Conservation (phyloP, 2,329 filamentous ascomycete species). For the Hymenoscyphus occultus region DNA sequence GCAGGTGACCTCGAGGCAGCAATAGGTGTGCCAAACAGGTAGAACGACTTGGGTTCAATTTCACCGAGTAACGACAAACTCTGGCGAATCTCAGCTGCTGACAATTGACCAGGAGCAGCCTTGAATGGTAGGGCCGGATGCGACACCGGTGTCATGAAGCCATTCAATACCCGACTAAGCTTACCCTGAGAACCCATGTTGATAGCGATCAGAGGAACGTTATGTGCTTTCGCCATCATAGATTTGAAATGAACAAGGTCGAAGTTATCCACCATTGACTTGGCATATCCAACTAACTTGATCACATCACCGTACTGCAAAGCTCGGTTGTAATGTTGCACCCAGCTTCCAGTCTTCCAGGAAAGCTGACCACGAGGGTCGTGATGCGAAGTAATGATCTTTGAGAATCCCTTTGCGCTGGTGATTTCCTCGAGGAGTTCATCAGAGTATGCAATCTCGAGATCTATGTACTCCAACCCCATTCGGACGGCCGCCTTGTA, state of each 20-base stretch:
- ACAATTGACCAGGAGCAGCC: slow-evolving; percentile 90
- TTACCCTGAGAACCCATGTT: slow-evolving; percentile 92
- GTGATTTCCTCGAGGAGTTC: slow-evolving; percentile 68
- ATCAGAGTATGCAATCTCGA: slow-evolving; percentile 84
- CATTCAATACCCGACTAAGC: slow-evolving; percentile 84
- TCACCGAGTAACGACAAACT: slow-evolving; percentile 77
- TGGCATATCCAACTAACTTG: slow-evolving; percentile 85
- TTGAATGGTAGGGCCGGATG: slow-evolving; percentile 88
- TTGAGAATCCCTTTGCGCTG: slow-evolving; percentile 65
- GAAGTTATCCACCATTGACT: slow-evolving; percentile 78
- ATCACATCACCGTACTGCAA: slow-evolving; percentile 89
- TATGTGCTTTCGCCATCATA: slow-evolving; percentile 68
- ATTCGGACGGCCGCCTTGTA: slow-evolving; percentile 77
- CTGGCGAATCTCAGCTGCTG: slow-evolving; percentile 80
- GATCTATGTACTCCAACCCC: slow-evolving; percentile 87
- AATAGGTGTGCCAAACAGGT: slow-evolving; percentile 84
- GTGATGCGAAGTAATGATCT: slow-evolving; percentile 93
- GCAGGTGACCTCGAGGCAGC: slow-evolving; percentile 78
- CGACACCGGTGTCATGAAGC: slow-evolving; percentile 91
- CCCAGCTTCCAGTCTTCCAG: slow-evolving; percentile 93
- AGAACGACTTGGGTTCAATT: slow-evolving; percentile 73
- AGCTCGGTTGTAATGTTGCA: slow-evolving; percentile 83
- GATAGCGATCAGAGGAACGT: slow-evolving; percentile 85
- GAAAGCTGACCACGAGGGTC: slow-evolving; percentile 76
- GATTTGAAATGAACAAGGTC: slow-evolving; percentile 77